phyloP scores from a whole-genome alignment of 352 stramenopile genomes.

The Globisporangium recalcitrans region DNA sequence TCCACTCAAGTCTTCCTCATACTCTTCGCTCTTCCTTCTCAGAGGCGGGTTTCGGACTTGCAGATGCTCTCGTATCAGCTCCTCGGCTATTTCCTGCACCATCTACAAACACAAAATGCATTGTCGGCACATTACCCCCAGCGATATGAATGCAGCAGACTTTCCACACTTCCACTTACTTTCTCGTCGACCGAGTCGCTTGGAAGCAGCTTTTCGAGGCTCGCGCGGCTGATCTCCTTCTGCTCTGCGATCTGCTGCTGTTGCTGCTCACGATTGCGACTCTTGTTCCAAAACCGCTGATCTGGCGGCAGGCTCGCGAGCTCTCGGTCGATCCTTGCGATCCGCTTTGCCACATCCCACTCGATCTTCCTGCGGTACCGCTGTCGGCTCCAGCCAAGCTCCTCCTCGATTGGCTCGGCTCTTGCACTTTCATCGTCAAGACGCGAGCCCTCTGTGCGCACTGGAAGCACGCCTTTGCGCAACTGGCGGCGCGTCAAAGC shows the following conservation, averaged over 20 bases:
- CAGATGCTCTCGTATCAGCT: slow-evolving; percentile 31
- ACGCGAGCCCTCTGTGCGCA: neutral
- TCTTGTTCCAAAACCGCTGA: slow-evolving; percentile 56
- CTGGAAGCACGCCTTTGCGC: neutral
- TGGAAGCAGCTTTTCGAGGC: slow-evolving; percentile 30
- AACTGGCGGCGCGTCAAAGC: neutral
- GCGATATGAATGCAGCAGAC: neutral
- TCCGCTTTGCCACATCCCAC: slow-evolving; percentile 68
- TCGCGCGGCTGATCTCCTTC: slow-evolving; percentile 14
- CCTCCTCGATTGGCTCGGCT: neutral
- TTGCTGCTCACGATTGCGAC: slow-evolving; percentile 8
- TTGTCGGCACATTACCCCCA: neutral
- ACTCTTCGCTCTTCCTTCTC: slow-evolving; percentile 1
- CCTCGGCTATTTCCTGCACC: slow-evolving; percentile 30
- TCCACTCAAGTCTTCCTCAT: slow-evolving; percentile 26
- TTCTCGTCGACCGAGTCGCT: slow-evolving; percentile 25
- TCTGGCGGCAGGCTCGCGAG: slow-evolving; percentile 37
- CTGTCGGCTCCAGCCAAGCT: slow-evolving; percentile 17
- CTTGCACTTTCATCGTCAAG: neutral
- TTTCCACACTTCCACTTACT: slow-evolving; percentile 6
- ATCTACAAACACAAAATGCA: slow-evolving; percentile 8
- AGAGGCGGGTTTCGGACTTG: neutral
- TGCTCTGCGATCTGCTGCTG: slow-evolving; percentile 10
- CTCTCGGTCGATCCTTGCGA: slow-evolving; percentile 61
- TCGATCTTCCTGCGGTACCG: slow-evolving; percentile 41